phyloP scores from a whole-genome alignment of 179 eudicot genomes.

The Camellia oleifera region DNA sequence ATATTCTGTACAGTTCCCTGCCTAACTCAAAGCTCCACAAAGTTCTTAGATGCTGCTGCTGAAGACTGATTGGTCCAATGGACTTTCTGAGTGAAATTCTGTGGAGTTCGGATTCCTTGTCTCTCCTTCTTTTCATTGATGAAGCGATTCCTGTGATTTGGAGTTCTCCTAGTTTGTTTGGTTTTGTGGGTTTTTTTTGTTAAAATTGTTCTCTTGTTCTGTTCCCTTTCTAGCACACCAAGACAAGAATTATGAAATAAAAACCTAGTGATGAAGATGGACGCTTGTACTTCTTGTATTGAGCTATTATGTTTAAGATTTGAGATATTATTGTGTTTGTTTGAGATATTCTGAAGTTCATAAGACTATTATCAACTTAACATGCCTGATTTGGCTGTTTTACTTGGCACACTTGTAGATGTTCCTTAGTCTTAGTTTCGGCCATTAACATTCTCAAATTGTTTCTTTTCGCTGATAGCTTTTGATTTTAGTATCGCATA shows the following conservation, averaged over 20 bases:
- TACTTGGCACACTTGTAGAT: neutral
- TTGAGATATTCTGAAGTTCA: neutral
- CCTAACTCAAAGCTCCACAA: neutral
- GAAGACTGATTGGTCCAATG: neutral
- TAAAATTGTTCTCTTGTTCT: neutral
- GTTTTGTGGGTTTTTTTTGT: neutral
- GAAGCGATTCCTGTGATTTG: neutral
- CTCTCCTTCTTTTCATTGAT: neutral
- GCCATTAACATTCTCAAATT: neutral
- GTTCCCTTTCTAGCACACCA: no score
- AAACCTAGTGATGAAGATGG: no score
- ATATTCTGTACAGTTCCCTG: neutral
- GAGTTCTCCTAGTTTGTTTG: neutral
- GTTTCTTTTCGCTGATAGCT: neutral
- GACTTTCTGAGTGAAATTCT: neutral
- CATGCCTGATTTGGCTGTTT: neutral
- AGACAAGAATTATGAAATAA: no score
- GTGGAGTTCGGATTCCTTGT: neutral
- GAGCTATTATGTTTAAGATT: neutral
- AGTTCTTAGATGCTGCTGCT: neutral
- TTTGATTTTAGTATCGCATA: neutral
- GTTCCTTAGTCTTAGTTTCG: neutral
- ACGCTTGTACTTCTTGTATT: neutral
- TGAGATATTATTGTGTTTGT: neutral
- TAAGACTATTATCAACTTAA: neutral